Evolutionary conservation across 2,329 filamentous ascomycete species (phyloP).

Genomic region (Ophiostoma sp.): DNA sequence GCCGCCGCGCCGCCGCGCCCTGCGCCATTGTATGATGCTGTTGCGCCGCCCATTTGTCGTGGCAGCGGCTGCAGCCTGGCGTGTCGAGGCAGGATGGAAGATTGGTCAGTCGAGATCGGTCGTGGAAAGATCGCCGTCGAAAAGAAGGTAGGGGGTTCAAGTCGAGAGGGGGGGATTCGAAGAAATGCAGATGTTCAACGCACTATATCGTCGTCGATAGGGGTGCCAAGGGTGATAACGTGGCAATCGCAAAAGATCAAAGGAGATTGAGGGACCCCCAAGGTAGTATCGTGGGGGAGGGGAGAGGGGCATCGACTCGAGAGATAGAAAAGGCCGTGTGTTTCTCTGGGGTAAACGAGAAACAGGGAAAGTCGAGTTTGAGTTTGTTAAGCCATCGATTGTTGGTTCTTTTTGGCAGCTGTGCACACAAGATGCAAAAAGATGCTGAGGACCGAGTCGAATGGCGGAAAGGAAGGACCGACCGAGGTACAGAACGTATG

Average conservation of each 20-base stretch:
- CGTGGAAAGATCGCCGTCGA: neutral
- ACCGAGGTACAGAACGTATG: constrained; percentile 4
- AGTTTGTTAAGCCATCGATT: neutral
- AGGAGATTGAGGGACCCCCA: neutral
- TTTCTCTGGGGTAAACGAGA: neutral
- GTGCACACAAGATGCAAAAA: neutral
- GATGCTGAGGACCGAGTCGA: neutral
- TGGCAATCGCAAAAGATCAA: constrained; percentile 16
- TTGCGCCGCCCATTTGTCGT: constrained; percentile 4
- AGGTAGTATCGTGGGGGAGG: neutral
- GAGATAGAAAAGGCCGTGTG: neutral
- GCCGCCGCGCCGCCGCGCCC: neutral
- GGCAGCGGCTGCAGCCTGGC: neutral
- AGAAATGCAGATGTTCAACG: neutral
- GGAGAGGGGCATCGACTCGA: neutral
- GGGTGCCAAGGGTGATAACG: neutral
- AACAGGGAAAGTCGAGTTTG: neutral
- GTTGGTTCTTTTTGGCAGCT: neutral
- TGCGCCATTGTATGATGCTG: neutral
- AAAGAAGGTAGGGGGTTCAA: too few species aligned
- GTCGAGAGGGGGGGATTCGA: neutral
- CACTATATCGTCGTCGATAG: neutral
- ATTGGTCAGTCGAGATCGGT: neutral
- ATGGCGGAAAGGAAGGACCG: neutral
- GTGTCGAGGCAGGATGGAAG: neutral